These are phyloP conservation scores for Scleromitrula shiraiana DNA, from an alignment of 2,329 filamentous ascomycete genomes.

Conservation along the genomic window DNA sequence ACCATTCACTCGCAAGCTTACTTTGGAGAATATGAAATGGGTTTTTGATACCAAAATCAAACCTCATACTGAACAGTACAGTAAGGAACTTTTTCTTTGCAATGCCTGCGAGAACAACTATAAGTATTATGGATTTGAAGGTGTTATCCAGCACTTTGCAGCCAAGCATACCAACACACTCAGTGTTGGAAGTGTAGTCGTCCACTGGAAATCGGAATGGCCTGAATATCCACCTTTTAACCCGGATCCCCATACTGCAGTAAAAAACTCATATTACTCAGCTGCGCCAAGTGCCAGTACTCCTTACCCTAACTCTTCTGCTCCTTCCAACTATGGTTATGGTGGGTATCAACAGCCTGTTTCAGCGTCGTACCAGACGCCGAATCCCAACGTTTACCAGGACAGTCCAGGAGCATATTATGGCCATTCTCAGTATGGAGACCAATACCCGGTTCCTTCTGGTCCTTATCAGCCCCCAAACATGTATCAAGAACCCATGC, in stretches of 20 bases:
- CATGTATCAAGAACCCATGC: conserved; percentile 20
- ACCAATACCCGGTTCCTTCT: conserved; percentile 27
- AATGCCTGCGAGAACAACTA: conserved; percentile 55
- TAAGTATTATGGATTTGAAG: conserved; percentile 69
- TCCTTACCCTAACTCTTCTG: conserved; percentile 27
- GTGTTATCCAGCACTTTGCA: conserved; percentile 73
- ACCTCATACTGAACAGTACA: conserved; percentile 54
- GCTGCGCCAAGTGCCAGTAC: conserved; percentile 27
- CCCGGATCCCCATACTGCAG: conserved; percentile 42
- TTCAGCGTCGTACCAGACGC: conserved; percentile 14
- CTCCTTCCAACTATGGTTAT: conserved; percentile 30
- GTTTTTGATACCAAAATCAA: conserved; percentile 72
- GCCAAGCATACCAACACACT: conserved; percentile 70
- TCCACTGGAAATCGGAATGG: conserved; percentile 78
- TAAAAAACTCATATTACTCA: conserved; percentile 29
- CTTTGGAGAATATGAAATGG: conserved; percentile 81
- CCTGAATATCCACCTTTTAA: conserved; percentile 67
- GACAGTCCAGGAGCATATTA: conserved; percentile 29
- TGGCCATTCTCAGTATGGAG: conserved; percentile 29
- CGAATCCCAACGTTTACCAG: conserved; percentile 24
- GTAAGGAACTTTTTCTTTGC: conserved; percentile 71
- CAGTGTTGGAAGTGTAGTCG: conserved; percentile 63
- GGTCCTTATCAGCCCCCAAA: conserved; percentile 26
- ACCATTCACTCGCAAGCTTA: conserved; percentile 53
- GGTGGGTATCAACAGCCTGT: conserved; percentile 26